Evolutionary conservation across 257 asterid species (phyloP).

Genomic region (Solanum raphanifolium): DNA sequence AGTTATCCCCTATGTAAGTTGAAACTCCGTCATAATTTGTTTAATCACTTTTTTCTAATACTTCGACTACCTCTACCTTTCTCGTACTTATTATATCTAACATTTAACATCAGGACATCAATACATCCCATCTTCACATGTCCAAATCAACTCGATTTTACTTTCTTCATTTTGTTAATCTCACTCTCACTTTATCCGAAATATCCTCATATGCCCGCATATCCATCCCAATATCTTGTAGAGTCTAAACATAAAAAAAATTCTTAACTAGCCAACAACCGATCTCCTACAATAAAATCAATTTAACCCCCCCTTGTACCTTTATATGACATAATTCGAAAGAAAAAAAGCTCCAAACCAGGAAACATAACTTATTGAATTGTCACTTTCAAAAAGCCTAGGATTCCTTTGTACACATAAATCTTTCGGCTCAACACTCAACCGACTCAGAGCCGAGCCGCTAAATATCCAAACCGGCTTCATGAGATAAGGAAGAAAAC

Average conservation of each 20-base stretch:
- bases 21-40: no score
- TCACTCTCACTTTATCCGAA: rapidly evolving
- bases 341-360: background rate
- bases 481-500: background rate
- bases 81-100: background rate
- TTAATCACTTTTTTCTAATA: no score
- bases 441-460: background rate
- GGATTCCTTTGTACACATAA: background rate
- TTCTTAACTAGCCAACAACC: background rate
- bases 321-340: no score
- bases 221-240: no score
- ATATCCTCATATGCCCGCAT: background rate
- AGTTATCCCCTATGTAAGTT: no score
- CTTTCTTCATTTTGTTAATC: background rate
- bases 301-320: no score
- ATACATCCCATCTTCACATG: background rate
- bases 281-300: no score
- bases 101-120: background rate
- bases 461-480: background rate
- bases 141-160: background rate
- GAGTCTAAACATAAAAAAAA: background rate
- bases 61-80: background rate
- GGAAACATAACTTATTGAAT: background rate
- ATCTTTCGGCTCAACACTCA: background rate
- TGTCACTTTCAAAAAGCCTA: background rate